A percentile compares a stretch with the other conserved stretches of the same genome.
Conservation (phyloP, 2,329 filamentous ascomycete genomes). For the Sporothrix dimorphospora region DNA sequence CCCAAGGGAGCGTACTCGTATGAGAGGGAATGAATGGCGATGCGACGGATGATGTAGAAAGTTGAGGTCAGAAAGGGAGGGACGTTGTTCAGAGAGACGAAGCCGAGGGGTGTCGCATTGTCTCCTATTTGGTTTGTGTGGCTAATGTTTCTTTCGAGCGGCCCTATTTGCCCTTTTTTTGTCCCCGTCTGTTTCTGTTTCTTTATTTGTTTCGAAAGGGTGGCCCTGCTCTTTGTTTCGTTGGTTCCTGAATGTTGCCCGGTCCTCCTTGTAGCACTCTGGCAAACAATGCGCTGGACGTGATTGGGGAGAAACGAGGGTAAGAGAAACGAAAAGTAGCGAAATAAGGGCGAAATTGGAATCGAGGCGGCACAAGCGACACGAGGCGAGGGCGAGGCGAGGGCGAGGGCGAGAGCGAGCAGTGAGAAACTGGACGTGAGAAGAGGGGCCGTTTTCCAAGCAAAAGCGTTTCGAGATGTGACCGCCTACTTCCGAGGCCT, state of each 20-base stretch:
- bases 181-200: conserved; percentile 16
- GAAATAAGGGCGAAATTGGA: not conserved
- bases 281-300: not conserved
- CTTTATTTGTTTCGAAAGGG: conserved; percentile 17
- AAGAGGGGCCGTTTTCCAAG: conserved; percentile 2
- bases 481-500: not conserved
- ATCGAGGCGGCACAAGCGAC: not conserved
- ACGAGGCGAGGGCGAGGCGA: not conserved
- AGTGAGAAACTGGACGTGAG: conserved; percentile 11
- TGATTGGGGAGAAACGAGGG: too few relatives aligned
- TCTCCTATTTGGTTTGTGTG: not conserved
- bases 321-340: not conserved
- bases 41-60: not conserved
- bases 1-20: not conserved
- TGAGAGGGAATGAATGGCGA: not conserved
- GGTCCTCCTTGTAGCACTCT: not conserved
- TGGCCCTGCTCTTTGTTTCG: conserved; percentile 22
- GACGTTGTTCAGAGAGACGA: not conserved
- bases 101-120: not conserved
- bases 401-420: not conserved
- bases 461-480: not conserved
- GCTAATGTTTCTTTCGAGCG: not conserved
- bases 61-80: not conserved
- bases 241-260: conserved; percentile 10
- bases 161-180: not conserved